Percentiles rank a stretch among this genome's conserved stretches.
Evolutionary conservation across 2,329 filamentous ascomycete species (phyloP).

Genomic region (Aurifilum marmelostoma): DNA sequence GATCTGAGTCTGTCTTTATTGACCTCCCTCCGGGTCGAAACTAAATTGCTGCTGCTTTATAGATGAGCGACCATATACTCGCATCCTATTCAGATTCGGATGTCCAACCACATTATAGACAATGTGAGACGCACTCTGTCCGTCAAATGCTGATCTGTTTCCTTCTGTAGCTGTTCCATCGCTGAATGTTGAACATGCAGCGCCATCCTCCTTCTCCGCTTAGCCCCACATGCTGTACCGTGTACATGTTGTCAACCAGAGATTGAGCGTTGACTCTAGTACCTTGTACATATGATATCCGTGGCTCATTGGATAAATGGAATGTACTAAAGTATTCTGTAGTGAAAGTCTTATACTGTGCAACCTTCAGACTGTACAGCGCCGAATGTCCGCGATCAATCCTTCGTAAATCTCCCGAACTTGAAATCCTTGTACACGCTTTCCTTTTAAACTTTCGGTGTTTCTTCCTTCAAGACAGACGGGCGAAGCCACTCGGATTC

Average conservation of each 20-base stretch:
- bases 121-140: not conserved
- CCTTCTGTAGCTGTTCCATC: not conserved
- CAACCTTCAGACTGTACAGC: too few species aligned
- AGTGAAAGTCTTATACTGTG: too few species aligned
- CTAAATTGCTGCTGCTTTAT: not conserved
- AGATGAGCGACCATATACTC: not conserved
- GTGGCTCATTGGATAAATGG: not conserved
- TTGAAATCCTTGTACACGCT: too few species aligned
- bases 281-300: not conserved
- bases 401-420: too few species aligned
- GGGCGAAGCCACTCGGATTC: too few species aligned
- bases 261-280: not conserved
- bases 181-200: not conserved
- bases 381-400: too few species aligned
- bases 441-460: too few species aligned
- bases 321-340: too few species aligned
- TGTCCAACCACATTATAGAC: not conserved
- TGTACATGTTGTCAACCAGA: too few species aligned
- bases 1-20: not conserved
- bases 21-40: too few species aligned
- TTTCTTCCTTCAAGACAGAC: too few species aligned
- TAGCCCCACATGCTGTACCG: not conserved
- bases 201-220: not conserved
- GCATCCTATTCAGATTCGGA: not conserved
- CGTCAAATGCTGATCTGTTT: not conserved